Evolutionary conservation across 148 eudicot species (phyloP).

Genomic region (Cornus suecica): DNA sequence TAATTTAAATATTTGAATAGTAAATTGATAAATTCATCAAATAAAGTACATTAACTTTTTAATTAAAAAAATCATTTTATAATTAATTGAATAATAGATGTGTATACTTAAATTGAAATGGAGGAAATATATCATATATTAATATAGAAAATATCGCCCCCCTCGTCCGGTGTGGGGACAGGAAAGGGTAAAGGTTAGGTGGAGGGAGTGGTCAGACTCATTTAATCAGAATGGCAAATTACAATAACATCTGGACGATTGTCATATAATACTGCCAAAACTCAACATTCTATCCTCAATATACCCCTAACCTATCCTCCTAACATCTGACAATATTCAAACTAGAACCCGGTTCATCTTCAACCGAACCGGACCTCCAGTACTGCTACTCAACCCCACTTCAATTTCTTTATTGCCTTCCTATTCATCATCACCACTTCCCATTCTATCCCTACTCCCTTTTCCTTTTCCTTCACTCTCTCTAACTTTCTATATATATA

Average conservation of each 20-base stretch:
- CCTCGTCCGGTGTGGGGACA: slow-evolving; percentile 27
- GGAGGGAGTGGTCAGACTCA: slow-evolving; percentile 14
- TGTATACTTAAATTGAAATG: no score
- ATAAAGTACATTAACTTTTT: no score
- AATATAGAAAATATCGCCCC: slow-evolving; percentile 17
- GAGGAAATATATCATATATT: no score
- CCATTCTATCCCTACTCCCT: slow-evolving; percentile 25
- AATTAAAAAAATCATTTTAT: no score
- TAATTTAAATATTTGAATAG: no score
- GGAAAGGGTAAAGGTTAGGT: background rate
- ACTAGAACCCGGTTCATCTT: background rate
- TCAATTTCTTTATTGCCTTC: slow-evolving; percentile 12
- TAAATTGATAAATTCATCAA: no score
- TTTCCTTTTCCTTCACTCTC: slow-evolving; percentile 19
- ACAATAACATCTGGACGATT: background rate
- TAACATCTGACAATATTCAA: background rate
- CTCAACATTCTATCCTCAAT: background rate
- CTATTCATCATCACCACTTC: slow-evolving; percentile 21
- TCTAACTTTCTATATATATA: slow-evolving; percentile 4
- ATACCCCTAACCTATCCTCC: slow-evolving; percentile 1
- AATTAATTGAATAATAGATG: no score
- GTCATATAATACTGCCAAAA: slow-evolving; percentile 6
- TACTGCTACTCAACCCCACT: slow-evolving; percentile 11
- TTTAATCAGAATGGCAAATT: background rate
- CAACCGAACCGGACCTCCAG: slow-evolving; percentile 14